These are phyloP conservation scores for Didymella keratinophila DNA, from an alignment of 2,329 filamentous ascomycete species.

Conservation along the genomic window DNA sequence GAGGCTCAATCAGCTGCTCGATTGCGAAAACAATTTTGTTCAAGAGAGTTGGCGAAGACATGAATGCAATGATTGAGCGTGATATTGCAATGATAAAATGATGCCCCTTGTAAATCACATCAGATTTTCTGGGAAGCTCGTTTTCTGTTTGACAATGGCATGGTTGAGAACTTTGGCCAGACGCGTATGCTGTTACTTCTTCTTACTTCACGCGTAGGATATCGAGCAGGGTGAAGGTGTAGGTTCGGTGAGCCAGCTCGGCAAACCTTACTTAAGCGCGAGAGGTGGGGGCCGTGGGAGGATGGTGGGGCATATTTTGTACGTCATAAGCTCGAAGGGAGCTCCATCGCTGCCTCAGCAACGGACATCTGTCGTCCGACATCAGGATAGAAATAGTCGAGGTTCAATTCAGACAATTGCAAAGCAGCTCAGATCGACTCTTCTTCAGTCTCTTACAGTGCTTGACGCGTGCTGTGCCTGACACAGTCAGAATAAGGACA, in stretches of 20 bases:
- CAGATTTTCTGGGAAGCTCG: neutral
- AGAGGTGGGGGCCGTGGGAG: neutral
- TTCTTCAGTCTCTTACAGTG: neutral
- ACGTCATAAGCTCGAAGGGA: slow-evolving; percentile 12
- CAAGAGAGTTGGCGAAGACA: too few species aligned
- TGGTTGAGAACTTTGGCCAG: neutral
- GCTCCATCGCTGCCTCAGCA: slow-evolving; percentile 12
- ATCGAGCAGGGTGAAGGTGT: neutral
- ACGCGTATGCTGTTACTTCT: neutral
- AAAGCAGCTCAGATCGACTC: neutral
- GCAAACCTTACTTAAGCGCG: slow-evolving; percentile 6
- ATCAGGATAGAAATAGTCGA: slow-evolving; percentile 13
- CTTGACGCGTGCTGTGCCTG: too few species aligned
- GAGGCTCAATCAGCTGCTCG: neutral
- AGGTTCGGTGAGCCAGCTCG: neutral
- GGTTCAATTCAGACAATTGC: slow-evolving; percentile 2
- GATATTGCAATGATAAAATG: too few species aligned
- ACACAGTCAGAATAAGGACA: neutral
- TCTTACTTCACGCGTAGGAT: neutral
- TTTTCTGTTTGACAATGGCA: neutral
- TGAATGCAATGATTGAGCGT: too few species aligned
- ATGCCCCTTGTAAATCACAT: too few species aligned
- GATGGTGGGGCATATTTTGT: slow-evolving; percentile 11
- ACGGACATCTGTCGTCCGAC: slow-evolving; percentile 21
- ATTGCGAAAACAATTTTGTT: too few species aligned